A percentile compares a stretch with the other conserved stretches of the same genome.
These are phyloP conservation scores for Raffaelea deltoideospora DNA, from an alignment of 2,329 filamentous ascomycete genomes.

Conservation along the genomic window DNA sequence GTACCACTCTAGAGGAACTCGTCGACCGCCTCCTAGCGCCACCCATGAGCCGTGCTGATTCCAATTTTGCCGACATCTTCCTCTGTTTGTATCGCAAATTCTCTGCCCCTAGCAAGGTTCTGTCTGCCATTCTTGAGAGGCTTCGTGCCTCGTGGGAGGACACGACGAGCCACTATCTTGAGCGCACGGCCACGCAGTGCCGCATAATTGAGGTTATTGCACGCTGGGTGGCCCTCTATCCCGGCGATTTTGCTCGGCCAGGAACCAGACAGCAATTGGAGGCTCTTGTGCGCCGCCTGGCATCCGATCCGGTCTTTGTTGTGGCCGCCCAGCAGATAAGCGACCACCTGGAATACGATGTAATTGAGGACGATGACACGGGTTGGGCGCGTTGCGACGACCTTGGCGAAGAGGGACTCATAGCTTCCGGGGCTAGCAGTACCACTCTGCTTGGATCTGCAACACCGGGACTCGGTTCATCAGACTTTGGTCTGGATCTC, in stretches of 20 bases:
- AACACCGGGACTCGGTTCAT: no score
- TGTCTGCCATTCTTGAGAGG: conserved; percentile 62
- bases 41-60: conserved; percentile 73
- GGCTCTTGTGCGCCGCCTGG: conserved; percentile 61
- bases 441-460: no score
- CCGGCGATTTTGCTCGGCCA: conserved; percentile 78
- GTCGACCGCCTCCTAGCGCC: conserved; percentile 77
- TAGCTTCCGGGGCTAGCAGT: no score
- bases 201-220: conserved; percentile 72
- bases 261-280: conserved; percentile 57
- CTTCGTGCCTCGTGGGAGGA: conserved; percentile 58
- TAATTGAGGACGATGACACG: conserved; percentile 78
- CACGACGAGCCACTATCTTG: conserved; percentile 52
- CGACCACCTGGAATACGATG: conserved; percentile 54
- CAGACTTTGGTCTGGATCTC: no score
- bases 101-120: conserved; percentile 62
- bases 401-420: no score
- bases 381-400: conserved; percentile 81
- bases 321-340: conserved; percentile 76
- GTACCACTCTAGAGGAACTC: conserved; percentile 51
- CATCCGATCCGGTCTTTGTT: conserved; percentile 65
- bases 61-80: conserved; percentile 79
- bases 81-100: conserved; percentile 91
- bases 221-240: conserved; percentile 80
- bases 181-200: conserved; percentile 66